phyloP scores from a whole-genome alignment of 2,329 filamentous ascomycete species.

The Beauveria brongniartii region DNA sequence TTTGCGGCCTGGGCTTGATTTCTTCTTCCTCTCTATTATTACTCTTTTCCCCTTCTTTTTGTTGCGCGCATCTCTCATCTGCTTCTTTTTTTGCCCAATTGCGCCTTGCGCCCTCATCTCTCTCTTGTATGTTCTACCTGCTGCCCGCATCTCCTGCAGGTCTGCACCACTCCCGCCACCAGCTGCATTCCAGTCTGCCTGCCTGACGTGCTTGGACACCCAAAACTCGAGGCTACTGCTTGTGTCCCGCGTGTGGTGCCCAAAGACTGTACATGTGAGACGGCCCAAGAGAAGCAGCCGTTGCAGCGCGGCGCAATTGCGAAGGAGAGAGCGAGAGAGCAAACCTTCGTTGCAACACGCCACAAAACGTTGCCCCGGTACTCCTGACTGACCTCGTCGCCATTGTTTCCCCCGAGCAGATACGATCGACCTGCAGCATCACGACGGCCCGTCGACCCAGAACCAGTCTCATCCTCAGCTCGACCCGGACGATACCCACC shows the following conservation, averaged over 20 bases:
- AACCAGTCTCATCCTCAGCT: constrained; percentile 56
- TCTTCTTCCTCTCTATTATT: neutral
- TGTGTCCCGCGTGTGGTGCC: neutral
- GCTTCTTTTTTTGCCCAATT: neutral
- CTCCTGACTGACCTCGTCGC: constrained; percentile 7
- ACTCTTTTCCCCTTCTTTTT: neutral
- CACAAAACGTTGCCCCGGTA: neutral
- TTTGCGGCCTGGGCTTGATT: neutral
- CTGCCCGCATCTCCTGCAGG: neutral
- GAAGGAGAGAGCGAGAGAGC: neutral
- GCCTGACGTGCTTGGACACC: neutral
- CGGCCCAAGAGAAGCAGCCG: neutral
- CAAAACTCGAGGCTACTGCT: neutral
- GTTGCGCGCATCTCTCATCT: neutral
- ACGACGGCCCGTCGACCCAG: constrained; percentile 72
- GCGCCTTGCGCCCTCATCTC: neutral
- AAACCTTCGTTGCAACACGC: neutral
- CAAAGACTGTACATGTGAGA: neutral
- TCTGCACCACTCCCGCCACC: neutral
- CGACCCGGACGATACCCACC: constrained; percentile 33
- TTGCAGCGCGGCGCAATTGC: neutral
- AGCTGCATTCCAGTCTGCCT: constrained; percentile 6
- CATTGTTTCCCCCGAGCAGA: constrained; percentile 42
- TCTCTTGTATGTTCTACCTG: constrained; percentile 9
- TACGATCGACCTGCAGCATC: constrained; percentile 90